A percentile compares a stretch with the other conserved stretches of the same genome.
phyloP scores from a whole-genome alignment of 164 flowering plant genomes.

The Tinospora cordifolia region DNA sequence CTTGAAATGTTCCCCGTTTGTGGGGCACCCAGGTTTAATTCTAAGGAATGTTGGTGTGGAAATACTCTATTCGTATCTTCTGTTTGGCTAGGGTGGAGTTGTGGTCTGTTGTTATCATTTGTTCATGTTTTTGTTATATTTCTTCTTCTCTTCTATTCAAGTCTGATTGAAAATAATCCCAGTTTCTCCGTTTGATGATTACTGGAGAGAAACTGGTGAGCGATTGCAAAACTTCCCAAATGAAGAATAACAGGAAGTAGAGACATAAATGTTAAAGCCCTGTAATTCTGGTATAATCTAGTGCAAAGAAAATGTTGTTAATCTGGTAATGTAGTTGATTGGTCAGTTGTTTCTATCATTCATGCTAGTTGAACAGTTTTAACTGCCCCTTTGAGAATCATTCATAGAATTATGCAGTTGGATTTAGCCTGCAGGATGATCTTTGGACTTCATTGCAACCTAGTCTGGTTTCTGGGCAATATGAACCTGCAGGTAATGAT shows the following conservation, averaged over 20 bases:
- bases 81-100: constrained; percentile 16
- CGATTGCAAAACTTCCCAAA: constrained; percentile 13
- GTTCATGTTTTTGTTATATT: not conserved
- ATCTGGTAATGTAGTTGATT: not conserved
- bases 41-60: not conserved
- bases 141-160: constrained; percentile 1
- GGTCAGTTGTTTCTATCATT: not conserved
- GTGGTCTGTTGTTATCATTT: constrained; percentile 8
- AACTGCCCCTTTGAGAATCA: not conserved
- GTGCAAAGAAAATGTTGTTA: constrained; percentile 6
- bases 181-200: constrained; percentile 14
- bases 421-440: not conserved
- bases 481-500: not conserved
- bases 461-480: not conserved
- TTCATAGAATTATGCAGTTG: not conserved
- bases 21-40: not conserved
- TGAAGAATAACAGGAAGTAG: constrained; percentile 11
- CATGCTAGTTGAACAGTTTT: not conserved
- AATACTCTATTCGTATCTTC: constrained; percentile 5
- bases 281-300: constrained; percentile 19
- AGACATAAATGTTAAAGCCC: constrained; percentile 11
- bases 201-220: constrained; percentile 22
- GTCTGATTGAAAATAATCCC: constrained; percentile 20
- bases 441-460: not conserved
- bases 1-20: not conserved